Percentiles rank a stretch among this genome's conserved stretches.
Evolutionary conservation across 495 filamentous ascomycete species (phyloP).

Genomic region (Podospora australis): DNA sequence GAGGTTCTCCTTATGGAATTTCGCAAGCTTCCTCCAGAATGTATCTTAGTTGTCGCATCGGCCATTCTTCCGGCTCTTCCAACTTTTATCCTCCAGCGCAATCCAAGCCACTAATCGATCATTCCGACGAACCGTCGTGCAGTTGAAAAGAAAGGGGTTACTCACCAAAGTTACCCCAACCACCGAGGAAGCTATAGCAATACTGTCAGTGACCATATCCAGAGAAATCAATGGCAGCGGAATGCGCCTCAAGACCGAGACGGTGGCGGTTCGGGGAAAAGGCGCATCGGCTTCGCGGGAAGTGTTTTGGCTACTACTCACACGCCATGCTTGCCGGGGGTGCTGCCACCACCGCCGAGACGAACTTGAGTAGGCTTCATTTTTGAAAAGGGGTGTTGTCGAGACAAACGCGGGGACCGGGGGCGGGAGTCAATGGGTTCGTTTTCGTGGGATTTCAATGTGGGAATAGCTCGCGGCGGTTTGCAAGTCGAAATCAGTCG

Average conservation of each 20-base stretch:
- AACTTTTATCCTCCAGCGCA: too few relatives aligned
- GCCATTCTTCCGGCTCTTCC: constrained; percentile 1
- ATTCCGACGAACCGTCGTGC: not conserved
- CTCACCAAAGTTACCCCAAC: constrained; percentile 83
- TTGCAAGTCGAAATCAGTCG: constrained; percentile 28
- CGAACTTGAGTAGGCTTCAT: constrained; percentile 56
- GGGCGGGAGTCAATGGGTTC: constrained; percentile 24
- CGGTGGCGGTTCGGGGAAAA: constrained; percentile 13
- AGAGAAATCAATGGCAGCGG: not conserved
- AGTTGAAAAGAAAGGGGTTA: too few relatives aligned
- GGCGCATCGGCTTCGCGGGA: constrained; percentile 8
- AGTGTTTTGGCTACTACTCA: constrained; percentile 42
- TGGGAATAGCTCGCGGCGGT: constrained; percentile 19
- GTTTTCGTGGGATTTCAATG: constrained; percentile 9
- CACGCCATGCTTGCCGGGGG: constrained; percentile 61
- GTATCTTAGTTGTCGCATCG: not conserved
- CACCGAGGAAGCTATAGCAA: constrained; percentile 66
- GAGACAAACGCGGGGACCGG: constrained; percentile 12
- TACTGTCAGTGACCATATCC: constrained; percentile 22
- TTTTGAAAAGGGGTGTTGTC: constrained; percentile 33
- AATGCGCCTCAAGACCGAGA: not conserved
- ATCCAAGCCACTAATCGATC: not conserved
- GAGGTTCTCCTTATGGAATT: not conserved
- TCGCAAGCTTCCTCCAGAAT: not conserved
- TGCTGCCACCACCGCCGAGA: constrained; percentile 49